phyloP scores from a whole-genome alignment of 805 yeast species.

The Vanderwaltozyma tropicalis region DNA sequence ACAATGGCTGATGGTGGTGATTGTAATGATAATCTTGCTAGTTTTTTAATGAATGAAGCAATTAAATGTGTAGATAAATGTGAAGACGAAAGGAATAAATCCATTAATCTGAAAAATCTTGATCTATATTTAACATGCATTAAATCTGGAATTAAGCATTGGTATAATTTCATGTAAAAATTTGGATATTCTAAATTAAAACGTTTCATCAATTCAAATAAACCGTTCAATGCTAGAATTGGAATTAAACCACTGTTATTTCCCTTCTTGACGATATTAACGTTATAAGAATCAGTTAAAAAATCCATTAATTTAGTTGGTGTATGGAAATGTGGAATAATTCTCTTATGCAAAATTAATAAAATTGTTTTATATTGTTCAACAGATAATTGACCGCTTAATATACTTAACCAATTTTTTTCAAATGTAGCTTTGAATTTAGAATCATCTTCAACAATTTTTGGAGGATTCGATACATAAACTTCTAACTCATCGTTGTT shows the following conservation, averaged over 20 bases:
- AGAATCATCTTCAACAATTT: conserved; percentile 29
- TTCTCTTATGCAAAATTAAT: conserved; percentile 65
- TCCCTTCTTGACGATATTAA: conserved; percentile 11
- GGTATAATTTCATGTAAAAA: conserved; percentile 73
- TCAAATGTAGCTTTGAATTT: conserved; percentile 60
- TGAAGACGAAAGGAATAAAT: conserved; percentile 73
- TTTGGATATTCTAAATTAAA: conserved; percentile 87
- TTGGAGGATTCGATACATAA: conserved; percentile 39
- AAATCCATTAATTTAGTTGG: conserved; percentile 90
- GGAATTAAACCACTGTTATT: conserved; percentile 41
- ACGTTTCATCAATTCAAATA: conserved; percentile 72
- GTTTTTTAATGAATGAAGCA: conserved; percentile 79
- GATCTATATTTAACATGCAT: conserved; percentile 74
- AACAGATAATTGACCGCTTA: conserved; percentile 37
- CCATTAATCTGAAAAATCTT: conserved; percentile 79
- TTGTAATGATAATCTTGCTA: conserved; percentile 62
- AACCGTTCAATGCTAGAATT: conserved; percentile 74
- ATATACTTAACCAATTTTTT: conserved; percentile 48
- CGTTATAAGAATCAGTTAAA: conserved; percentile 71
- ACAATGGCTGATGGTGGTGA: conserved; percentile 88
- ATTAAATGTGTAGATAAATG: conserved; percentile 75
- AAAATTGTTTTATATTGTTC: conserved; percentile 62
- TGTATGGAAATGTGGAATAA: conserved; percentile 68
- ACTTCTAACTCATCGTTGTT: conserved; percentile 30
- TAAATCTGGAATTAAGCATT: conserved; percentile 62